Evolutionary conservation across 2,329 filamentous ascomycete genomes (phyloP).

Genomic region (Microsporum canis): DNA sequence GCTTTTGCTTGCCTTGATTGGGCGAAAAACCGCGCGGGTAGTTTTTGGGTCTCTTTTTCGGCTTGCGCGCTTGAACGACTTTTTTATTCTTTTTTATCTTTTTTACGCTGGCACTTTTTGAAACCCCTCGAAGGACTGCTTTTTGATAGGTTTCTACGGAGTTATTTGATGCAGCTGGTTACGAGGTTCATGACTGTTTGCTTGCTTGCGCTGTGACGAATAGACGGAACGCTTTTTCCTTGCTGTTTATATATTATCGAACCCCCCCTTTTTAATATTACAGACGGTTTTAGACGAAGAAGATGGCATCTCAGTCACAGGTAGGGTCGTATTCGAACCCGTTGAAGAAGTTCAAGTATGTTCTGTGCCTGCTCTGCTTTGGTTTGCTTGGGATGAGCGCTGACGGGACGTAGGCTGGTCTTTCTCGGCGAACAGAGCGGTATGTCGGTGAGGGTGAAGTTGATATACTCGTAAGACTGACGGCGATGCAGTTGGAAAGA

Average conservation of each 20-base stretch:
- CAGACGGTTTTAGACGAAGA: constrained; percentile 17
- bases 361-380: constrained; percentile 1
- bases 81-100: not conserved
- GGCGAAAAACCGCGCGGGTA: not conserved
- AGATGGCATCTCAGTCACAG: constrained; percentile 62
- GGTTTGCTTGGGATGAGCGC: not conserved
- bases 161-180: not conserved
- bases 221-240: not conserved
- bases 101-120: not conserved
- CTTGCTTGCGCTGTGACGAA: not conserved
- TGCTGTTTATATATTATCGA: not conserved
- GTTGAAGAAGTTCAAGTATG: constrained; percentile 99
- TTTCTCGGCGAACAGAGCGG: constrained; percentile 98
- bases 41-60: too few species aligned
- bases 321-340: constrained; percentile 94
- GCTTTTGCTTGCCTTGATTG: not conserved
- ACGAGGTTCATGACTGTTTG: constrained; percentile 7
- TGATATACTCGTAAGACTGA: constrained; percentile 9
- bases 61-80: too few species aligned
- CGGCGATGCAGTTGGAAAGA: constrained; percentile 71
- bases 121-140: too few species aligned
- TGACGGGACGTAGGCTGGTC: constrained; percentile 55
- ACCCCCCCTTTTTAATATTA: constrained; percentile 4
- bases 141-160: not conserved
- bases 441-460: constrained; percentile 39